A percentile compares a stretch with the other conserved stretches of the same genome.
phyloP scores from a whole-genome alignment of 257 asterid species.

The Rauvolfia tetraphylla region DNA sequence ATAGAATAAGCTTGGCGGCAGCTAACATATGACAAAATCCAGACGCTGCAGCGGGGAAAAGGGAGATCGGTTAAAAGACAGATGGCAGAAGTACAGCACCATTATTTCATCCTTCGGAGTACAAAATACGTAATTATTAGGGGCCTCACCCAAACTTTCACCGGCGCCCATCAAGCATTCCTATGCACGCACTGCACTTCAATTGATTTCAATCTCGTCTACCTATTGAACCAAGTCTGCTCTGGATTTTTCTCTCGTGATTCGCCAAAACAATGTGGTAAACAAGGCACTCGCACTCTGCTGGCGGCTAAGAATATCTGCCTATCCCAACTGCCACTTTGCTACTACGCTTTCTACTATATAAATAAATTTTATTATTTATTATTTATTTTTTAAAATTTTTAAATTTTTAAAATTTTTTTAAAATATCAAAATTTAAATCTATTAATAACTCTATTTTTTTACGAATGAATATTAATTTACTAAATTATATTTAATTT shows the following conservation, averaged over 20 bases:
- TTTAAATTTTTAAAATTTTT: no score
- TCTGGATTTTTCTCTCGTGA: not conserved
- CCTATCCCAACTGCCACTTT: no score
- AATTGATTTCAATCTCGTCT: not conserved
- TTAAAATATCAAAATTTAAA: no score
- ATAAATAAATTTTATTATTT: no score
- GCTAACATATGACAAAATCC: not conserved
- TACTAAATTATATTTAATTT: no score
- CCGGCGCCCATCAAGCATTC: not conserved
- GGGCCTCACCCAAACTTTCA: not conserved
- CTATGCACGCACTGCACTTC: not conserved
- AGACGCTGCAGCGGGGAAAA: constrained; percentile 2
- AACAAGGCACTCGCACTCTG: not conserved
- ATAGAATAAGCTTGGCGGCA: not conserved
- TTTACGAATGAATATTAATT: no score
- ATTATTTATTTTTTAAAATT: no score
- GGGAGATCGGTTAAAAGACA: not conserved
- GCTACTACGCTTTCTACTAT: no score
- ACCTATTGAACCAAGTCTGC: not conserved
- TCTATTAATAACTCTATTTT: no score
- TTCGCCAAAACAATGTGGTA: not conserved
- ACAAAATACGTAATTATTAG: no score
- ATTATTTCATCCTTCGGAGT: not conserved
- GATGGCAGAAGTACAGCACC: not conserved
- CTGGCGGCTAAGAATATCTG: no score